Conservation (phyloP, 2,329 filamentous ascomycete genomes). For the Colletotrichum siamense region DNA sequence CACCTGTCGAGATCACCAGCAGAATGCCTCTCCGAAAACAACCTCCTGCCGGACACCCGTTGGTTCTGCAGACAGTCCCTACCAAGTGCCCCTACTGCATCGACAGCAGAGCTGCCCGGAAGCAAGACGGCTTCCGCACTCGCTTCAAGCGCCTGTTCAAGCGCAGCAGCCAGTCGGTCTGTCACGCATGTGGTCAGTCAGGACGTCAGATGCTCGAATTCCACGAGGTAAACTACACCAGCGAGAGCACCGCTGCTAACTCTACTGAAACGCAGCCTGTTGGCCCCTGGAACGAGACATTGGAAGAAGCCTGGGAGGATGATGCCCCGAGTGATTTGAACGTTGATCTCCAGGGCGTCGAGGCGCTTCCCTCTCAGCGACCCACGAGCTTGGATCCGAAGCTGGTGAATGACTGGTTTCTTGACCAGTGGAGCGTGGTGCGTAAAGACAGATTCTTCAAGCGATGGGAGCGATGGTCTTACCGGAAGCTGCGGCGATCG, state of each 20-base stretch:
- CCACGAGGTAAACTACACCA: neutral
- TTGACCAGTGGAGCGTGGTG: neutral
- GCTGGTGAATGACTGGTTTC: neutral
- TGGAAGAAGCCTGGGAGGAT: neutral
- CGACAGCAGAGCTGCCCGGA: neutral
- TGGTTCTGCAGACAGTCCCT: neutral
- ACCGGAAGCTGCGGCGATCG: neutral
- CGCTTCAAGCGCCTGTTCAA: neutral
- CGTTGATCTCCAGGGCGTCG: neutral
- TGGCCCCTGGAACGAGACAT: neutral
- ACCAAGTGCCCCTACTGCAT: neutral
- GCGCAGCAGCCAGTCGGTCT: neutral
- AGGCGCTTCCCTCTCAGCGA: neutral
- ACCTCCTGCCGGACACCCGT: neutral
- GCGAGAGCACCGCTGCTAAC: neutral
- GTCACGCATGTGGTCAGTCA: neutral
- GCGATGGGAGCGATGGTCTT: neutral
- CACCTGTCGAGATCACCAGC: neutral
- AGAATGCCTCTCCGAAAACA: neutral
- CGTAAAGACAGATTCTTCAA: neutral
- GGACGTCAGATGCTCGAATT: neutral
- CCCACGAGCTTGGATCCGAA: neutral
- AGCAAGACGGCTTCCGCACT: neutral
- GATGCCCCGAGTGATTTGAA: neutral
- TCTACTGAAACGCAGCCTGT: neutral